Evolutionary conservation across 768 basidiomycete genomes (phyloP), one percentile per base, ranked within the genome.

Genomic region (Steccherinum ochraceum): DNA sequence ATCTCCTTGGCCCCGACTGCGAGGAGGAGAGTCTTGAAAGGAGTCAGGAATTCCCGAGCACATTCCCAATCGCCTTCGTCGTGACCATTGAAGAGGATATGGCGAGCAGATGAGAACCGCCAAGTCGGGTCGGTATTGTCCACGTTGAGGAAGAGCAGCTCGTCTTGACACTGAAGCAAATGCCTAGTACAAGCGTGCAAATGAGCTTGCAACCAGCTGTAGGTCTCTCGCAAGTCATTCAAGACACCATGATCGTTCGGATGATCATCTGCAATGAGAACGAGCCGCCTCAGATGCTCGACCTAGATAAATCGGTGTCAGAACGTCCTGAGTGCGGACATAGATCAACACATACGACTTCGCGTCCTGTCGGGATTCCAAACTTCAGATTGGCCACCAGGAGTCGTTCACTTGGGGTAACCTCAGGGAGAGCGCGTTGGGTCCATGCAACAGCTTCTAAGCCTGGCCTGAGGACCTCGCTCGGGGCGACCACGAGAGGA

Each of bases 371-470:
- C 1, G 78, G 77, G 12, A 56, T 42, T 3, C 78, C 76, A 7
- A 80, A 60, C 3, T 43, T 52, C 5, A 66, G 61, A 59, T 75
- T 64, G 2, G 66, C 70, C 3, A 67, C 49, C 7, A 68, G 49
- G 7, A 77, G 46, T 30, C 65, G 56, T 40, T 59, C 61, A 18
- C 60, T 46, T 4, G 73, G 73, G 19, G 61, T 56, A 3, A 49
- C 45, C 2, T 50, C 35, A 25, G 71, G 69, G 13, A 62, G 50
- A 1, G 66, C 75, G 16, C 75, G 61, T 47, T 80, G 77, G 3
- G 74, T 75, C 78, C 78, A 80, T 5, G 71, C 71, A 10, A 80
- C 63, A 0, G 69, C 50, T 55, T 72, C 69, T 44, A 64, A 69
- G 26, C 72, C 63, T 19, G 60, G 44, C 24, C 65, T 67, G 10